A percentile compares a stretch with the other conserved stretches of the same genome.
Conservation (phyloP, 140 eudicot species). For the Erigeron philadelphicus region DNA sequence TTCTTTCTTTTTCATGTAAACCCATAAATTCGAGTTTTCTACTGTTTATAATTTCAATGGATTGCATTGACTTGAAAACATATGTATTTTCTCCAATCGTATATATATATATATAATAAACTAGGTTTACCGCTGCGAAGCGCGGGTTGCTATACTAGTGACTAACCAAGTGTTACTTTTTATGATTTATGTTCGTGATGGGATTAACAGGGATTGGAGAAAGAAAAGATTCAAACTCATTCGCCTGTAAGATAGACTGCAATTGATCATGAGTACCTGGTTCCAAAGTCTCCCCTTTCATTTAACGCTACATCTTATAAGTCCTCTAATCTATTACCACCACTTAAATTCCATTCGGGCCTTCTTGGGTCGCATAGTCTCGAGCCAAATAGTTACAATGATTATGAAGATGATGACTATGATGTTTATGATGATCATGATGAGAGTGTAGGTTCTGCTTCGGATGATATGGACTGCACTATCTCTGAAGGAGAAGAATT, state of each 20-base stretch:
- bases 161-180: neutral
- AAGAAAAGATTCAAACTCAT: conserved; percentile 33
- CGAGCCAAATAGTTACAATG: conserved; percentile 29
- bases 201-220: conserved; percentile 53
- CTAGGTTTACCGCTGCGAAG: no score
- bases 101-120: no score
- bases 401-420: conserved; percentile 45
- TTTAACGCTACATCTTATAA: conserved; percentile 39
- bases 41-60: no score
- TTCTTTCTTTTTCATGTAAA: no score
- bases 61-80: no score
- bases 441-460: conserved; percentile 82
- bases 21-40: no score
- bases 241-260: conserved; percentile 59
- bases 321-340: conserved; percentile 58
- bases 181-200: conserved; percentile 12
- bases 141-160: no score
- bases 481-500: conserved; percentile 52
- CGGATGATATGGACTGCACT: conserved; percentile 49
- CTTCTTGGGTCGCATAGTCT: conserved; percentile 47
- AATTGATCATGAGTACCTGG: conserved; percentile 38
- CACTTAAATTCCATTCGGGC: conserved; percentile 71
- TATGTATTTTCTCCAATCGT: no score
- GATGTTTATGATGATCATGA: conserved; percentile 32
- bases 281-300: conserved; percentile 66